phyloP scores from a whole-genome alignment of 108 stramenopile genomes.

The Discostella pseudostelligera region DNA sequence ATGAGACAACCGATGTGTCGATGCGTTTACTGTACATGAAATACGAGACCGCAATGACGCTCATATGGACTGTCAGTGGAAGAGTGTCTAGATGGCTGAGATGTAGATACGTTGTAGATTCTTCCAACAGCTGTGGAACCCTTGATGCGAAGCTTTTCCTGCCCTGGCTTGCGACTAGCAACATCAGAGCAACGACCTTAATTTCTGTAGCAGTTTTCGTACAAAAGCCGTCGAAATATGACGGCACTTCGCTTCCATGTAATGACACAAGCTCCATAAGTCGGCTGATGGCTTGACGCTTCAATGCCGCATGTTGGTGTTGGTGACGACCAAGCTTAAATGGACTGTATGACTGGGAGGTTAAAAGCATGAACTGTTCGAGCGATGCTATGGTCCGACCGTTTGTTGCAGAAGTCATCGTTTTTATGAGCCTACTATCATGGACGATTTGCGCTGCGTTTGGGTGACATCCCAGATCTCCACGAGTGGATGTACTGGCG shows the following conservation, averaged over 20 bases:
- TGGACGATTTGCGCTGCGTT: conserved; percentile 12
- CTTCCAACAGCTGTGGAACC: conserved; percentile 34
- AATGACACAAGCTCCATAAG: conserved; percentile 19
- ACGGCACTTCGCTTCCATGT: neutral
- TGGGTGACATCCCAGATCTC: conserved; percentile 33
- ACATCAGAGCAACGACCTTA: conserved; percentile 20
- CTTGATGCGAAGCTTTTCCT: conserved; percentile 1
- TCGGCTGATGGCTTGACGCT: conserved; percentile 24
- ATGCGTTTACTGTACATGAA: conserved; percentile 50
- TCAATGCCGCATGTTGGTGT: neutral
- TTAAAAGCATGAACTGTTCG: conserved; percentile 13
- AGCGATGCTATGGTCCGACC: conserved; percentile 9
- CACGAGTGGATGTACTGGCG: conserved; percentile 22
- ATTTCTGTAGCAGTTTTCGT: conserved; percentile 25
- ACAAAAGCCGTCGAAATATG: conserved; percentile 40
- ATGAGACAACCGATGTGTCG: conserved; percentile 53
- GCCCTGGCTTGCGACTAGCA: neutral
- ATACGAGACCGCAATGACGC: conserved; percentile 67
- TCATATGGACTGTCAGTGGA: conserved; percentile 25
- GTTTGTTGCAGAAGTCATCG: conserved; percentile 19
- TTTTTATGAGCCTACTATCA: conserved; percentile 31
- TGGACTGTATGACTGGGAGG: neutral
- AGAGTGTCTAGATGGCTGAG: conserved; percentile 10
- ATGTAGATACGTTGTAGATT: conserved; percentile 38
- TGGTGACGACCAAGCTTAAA: neutral